phyloP scores from a whole-genome alignment of 306 rosid species.

The Comarum palustre region DNA sequence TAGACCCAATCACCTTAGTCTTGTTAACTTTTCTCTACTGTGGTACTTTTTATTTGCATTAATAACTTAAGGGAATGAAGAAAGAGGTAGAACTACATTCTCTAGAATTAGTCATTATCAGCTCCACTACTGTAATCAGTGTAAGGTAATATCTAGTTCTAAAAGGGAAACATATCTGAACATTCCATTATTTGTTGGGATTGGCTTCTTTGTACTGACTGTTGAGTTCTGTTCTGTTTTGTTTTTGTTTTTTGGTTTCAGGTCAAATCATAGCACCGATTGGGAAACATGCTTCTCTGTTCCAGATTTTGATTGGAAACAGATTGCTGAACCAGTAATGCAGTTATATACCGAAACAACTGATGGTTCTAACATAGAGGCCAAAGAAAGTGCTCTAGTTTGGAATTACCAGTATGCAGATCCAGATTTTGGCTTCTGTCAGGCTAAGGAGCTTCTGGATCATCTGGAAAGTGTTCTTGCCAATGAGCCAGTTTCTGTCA shows the following conservation, averaged over 20 bases:
- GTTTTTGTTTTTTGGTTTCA: slow-evolving; percentile 12
- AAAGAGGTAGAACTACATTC: background rate
- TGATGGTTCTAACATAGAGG: slow-evolving; percentile 80
- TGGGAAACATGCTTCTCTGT: slow-evolving; percentile 74
- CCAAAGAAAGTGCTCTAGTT: slow-evolving; percentile 82
- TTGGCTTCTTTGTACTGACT: slow-evolving; percentile 11
- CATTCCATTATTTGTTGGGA: background rate
- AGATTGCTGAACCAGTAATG: slow-evolving; percentile 85
- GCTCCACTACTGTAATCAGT: background rate
- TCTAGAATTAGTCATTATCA: background rate
- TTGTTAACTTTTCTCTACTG: background rate
- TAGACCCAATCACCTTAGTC: background rate
- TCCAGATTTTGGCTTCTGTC: slow-evolving; percentile 86
- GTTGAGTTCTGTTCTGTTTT: slow-evolving; percentile 1
- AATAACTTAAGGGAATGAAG: background rate
- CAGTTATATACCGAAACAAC: slow-evolving; percentile 78
- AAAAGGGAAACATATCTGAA: background rate
- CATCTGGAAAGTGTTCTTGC: slow-evolving; percentile 91
- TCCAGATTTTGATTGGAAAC: slow-evolving; percentile 72
- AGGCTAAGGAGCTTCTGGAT: slow-evolving; percentile 89
- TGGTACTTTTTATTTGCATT: background rate
- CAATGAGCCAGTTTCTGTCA: slow-evolving; percentile 86
- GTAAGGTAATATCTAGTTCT: background rate
- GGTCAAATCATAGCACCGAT: slow-evolving; percentile 55
- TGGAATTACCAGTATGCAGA: slow-evolving; percentile 85